Evolutionary conservation across 2,329 filamentous ascomycete genomes (phyloP).

Genomic region (Aspergillus novofumigatus): DNA sequence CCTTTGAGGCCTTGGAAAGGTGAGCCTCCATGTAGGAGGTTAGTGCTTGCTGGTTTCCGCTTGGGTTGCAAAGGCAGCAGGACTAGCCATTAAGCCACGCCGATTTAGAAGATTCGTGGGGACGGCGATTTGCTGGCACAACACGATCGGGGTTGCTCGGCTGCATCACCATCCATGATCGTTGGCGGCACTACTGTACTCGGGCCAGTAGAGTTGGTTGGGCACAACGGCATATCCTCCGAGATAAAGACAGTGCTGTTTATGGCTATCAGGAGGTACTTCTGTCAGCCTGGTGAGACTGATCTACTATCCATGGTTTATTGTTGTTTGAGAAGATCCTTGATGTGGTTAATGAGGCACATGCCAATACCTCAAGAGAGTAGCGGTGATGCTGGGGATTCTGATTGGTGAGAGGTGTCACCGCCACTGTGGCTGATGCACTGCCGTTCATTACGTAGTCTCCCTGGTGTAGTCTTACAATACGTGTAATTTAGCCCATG

Average conservation of each 20-base stretch:
- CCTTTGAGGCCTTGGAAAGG: not conserved
- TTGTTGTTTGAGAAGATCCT: not conserved
- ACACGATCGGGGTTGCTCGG: slow-evolving; percentile 2
- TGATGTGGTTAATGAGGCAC: not conserved
- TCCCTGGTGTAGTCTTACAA: not conserved
- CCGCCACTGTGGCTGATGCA: slow-evolving; percentile 32
- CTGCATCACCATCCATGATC: slow-evolving; percentile 8
- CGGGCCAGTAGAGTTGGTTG: slow-evolving; percentile 3
- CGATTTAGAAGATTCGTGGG: slow-evolving; percentile 16
- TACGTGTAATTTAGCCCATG: not conserved
- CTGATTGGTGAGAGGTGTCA: slow-evolving; percentile 24
- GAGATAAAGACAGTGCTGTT: not conserved
- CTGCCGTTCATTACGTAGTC: not conserved
- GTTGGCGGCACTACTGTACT: slow-evolving; percentile 10
- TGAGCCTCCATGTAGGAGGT: slow-evolving; percentile 9
- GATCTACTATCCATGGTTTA: not conserved
- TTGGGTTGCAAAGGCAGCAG: not conserved
- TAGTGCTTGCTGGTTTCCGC: not conserved
- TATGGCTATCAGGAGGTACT: not conserved
- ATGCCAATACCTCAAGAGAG: slow-evolving; percentile 9
- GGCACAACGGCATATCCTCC: not conserved
- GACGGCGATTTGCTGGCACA: slow-evolving; percentile 12
- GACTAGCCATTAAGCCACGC: not conserved
- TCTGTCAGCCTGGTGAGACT: not conserved
- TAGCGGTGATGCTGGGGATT: slow-evolving; percentile 25